phyloP scores from a whole-genome alignment of 495 filamentous ascomycete genomes.

The Melanomma pulvis-pyrius region DNA sequence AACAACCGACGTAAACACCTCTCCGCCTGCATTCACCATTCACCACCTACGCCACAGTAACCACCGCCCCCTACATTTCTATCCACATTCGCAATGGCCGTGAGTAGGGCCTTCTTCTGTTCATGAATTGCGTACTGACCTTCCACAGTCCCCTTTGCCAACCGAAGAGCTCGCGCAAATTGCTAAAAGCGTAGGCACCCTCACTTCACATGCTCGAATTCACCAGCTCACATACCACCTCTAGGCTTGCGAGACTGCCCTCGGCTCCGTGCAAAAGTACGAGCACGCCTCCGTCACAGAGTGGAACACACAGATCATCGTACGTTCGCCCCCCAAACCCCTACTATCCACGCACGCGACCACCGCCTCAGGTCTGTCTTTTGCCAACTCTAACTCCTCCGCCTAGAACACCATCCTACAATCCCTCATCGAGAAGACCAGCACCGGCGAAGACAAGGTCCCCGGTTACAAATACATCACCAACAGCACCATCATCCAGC shows the following conservation, averaged over 20 bases:
- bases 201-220: not conserved
- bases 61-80: not conserved
- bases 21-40: not conserved
- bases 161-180: constrained; percentile 79
- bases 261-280: constrained; percentile 72
- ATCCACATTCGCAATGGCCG: constrained; percentile 8
- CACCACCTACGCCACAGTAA: not conserved
- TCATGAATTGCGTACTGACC: not conserved
- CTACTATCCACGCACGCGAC: not conserved
- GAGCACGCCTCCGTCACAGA: constrained; percentile 75
- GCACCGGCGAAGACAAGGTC: constrained; percentile 50
- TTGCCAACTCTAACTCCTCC: not conserved
- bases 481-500: constrained; percentile 98
- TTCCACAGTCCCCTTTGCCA: constrained; percentile 50
- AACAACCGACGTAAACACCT: constrained; percentile 8
- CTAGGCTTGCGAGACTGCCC: constrained; percentile 80
- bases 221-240: constrained; percentile 18
- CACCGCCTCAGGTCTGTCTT: not conserved
- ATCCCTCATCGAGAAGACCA: constrained; percentile 77
- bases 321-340: constrained; percentile 50
- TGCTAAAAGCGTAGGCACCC: constrained; percentile 69
- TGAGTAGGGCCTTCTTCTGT: not conserved
- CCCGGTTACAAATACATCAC: constrained; percentile 83
- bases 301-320: constrained; percentile 93
- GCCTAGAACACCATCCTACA: constrained; percentile 81